phyloP scores from a whole-genome alignment of 2,329 filamentous ascomycete genomes.

The Camillea tinctor region DNA sequence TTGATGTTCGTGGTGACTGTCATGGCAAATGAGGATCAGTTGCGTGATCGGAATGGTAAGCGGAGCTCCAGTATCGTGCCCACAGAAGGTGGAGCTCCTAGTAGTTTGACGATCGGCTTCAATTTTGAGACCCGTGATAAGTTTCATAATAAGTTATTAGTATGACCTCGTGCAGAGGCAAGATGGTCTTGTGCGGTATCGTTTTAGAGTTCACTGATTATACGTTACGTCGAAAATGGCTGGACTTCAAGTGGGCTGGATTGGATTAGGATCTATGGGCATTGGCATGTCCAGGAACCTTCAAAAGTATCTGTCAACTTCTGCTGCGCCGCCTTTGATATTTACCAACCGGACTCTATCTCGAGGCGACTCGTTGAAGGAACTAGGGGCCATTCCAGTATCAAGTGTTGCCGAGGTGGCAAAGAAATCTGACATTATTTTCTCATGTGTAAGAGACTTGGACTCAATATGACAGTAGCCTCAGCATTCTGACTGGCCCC shows the following conservation, averaged over 20 bases:
- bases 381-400: conserved; percentile 34
- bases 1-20: too few species aligned
- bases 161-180: too few species aligned
- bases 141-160: too few species aligned
- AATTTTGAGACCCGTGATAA: too few species aligned
- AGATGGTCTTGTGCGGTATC: background rate
- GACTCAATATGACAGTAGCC: too few species aligned
- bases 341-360: conserved; percentile 42
- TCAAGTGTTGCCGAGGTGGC: conserved; percentile 25
- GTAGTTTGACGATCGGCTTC: too few species aligned
- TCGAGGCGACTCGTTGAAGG: conserved; percentile 35
- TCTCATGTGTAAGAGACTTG: conserved; percentile 27
- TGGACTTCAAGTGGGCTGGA: conserved; percentile 14
- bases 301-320: conserved; percentile 23
- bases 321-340: conserved; percentile 25
- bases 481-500: too few species aligned
- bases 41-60: too few species aligned
- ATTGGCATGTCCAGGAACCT: conserved; percentile 23
- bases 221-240: conserved; percentile 7
- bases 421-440: conserved; percentile 27
- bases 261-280: conserved; percentile 28
- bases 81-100: too few species aligned
- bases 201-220: background rate
- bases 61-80: too few species aligned
- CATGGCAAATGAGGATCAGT: too few species aligned